Base-by-base conservation (phyloP, 495 filamentous ascomycete genomes). In the Penicillium arizonense region DNA sequence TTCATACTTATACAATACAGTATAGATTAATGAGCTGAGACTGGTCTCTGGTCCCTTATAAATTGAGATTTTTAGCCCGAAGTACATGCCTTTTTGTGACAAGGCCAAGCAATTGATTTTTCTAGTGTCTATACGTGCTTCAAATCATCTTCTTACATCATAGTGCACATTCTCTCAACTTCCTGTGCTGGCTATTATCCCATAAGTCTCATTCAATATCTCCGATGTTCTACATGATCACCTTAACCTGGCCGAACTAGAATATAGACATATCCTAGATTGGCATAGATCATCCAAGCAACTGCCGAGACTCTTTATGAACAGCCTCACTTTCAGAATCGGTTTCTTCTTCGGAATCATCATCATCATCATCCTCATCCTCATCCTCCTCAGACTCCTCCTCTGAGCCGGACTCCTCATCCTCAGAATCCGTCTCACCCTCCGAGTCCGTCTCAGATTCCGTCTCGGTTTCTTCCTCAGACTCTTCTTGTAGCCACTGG, bases 401-500 rank as follows among this genome's bases (percentile, higher is more conserved):
- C 47, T 57, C 71, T 30, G 56, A 73, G 51, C 68, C 73, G 13
- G 61, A 65, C 68, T 74, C 38, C 70, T 63, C 70, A 45, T 80
- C 79, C 13, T 83, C 81, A 0, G 71, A 70, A n/a, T 73, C 73
- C 4, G 62, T 70, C 44, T 79, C 79, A 4, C 70, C 74, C 38
- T 80, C 79, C 0, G 67, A 65, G 24, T 77, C 77, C 11, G 75
- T 66, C 45, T 74, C 74, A 18, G 70, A 70, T 35, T 77, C 77
- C 30, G 64, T 72, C 32, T 74, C 75, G 16, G 52, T 64, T 24
- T 63, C 73, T 30, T 58, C 61, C 18, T 72, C 74, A 23, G 64
- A 72, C 34, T 74, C 70, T 26, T 80, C 79, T 18, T 78, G 79
- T 49, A 97, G 75, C 90, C 94, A 97, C 66, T 96, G 88, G 74